These are phyloP conservation scores for Strobilomyces dryophilus DNA, from an alignment of 768 basidiomycete species.

Conservation along the genomic window DNA sequence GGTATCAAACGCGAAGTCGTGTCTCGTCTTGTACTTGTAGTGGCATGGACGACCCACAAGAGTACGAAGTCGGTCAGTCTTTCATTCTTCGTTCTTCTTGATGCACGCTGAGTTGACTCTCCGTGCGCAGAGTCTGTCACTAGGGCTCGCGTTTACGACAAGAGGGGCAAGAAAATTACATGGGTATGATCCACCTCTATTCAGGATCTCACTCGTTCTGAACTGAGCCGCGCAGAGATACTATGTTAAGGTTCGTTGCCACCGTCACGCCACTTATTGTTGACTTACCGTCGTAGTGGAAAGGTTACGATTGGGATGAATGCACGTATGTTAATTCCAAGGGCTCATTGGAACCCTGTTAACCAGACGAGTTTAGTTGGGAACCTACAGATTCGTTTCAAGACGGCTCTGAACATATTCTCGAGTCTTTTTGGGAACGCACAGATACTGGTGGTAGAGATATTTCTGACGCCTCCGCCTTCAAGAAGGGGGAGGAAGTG, in stretches of 20 bases:
- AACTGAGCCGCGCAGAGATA: conserved; percentile 42
- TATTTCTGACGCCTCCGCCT: conserved; percentile 41
- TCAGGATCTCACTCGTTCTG: conserved; percentile 5
- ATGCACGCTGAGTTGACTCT: not conserved
- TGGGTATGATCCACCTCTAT: conserved; percentile 42
- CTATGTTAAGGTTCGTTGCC: conserved; percentile 49
- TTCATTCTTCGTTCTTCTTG: not conserved
- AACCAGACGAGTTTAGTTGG: conserved; percentile 44
- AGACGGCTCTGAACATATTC: conserved; percentile 50
- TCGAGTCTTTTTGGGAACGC: conserved; percentile 37
- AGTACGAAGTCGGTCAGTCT: conserved; percentile 67
- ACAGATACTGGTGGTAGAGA: conserved; percentile 40
- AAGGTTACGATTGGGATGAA: conserved; percentile 49
- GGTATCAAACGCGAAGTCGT: not conserved
- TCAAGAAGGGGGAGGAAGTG: conserved; percentile 53
- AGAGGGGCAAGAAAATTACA: conserved; percentile 41
- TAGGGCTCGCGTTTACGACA: conserved; percentile 46
- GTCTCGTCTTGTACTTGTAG: conserved; percentile 7
- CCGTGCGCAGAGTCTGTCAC: conserved; percentile 45
- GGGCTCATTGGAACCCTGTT: not conserved
- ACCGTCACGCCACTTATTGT: not conserved
- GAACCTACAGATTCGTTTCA: conserved; percentile 60
- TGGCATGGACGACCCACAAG: conserved; percentile 38
- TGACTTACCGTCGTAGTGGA: conserved; percentile 45
- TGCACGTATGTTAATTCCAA: conserved; percentile 48